Percentiles rank a stretch among this genome's conserved stretches.
These are phyloP conservation scores for Metarhizium humberi DNA, from an alignment of 2,329 filamentous ascomycete genomes.

Conservation along the genomic window DNA sequence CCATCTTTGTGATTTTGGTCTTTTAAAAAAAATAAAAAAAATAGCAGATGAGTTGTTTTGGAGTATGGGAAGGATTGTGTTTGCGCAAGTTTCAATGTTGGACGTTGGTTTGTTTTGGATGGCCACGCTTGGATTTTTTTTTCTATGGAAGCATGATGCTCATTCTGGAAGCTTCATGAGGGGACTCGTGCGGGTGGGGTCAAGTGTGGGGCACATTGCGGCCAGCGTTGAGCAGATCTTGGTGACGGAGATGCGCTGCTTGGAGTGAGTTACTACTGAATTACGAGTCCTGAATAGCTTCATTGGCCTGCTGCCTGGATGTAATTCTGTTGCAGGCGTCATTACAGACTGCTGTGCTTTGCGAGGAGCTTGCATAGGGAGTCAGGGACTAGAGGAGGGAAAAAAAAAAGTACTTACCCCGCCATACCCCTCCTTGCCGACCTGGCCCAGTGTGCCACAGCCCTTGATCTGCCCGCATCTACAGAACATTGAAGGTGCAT, in stretches of 20 bases:
- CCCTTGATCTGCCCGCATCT: neutral
- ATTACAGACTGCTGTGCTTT: neutral
- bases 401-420: neutral
- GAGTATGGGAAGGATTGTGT: neutral
- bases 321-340: neutral
- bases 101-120: neutral
- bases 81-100: no score
- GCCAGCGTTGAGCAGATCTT: no score
- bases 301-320: no score
- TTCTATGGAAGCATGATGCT: constrained; percentile 13
- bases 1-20: constrained; percentile 15
- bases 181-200: no score
- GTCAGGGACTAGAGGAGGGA: neutral
- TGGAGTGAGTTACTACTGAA: no score
- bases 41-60: neutral
- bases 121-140: constrained; percentile 2
- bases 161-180: constrained; percentile 35
- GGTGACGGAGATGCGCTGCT: no score
- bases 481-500: neutral
- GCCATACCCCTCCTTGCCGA: neutral
- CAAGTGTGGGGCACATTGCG: no score
- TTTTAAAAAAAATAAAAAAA: no score
- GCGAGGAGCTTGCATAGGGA: no score
- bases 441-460: no score
- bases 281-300: no score